Evolutionary conservation across 176 grass and related monocot genomes (phyloP), one percentile per base, ranked within the genome.

Genomic region (Oryza brachyantha): DNA sequence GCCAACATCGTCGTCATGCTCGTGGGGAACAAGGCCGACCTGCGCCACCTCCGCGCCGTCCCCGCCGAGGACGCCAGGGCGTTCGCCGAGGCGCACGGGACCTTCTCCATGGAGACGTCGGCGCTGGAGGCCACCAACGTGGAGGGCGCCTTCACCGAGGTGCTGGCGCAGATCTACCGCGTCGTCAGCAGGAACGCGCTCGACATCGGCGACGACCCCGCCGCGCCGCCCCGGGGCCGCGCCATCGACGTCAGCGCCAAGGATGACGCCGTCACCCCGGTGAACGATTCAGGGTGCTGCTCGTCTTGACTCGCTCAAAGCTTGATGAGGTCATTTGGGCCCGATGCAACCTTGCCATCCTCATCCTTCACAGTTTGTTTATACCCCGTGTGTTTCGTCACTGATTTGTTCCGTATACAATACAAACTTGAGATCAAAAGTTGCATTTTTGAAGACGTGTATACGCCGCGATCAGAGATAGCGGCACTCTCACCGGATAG

Each of bases 1-100:
- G 67, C 89, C 73, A 91, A 85, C 74, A 88, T 91, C 73, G 89
- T 85, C 68, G 86, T 88, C 9, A 92, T 92, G 86, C 86, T 92
- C 13, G 90, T 92, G 17, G 90, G 90, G 24, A 88, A 88, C 82
- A 92, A 92, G 86, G 86, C 90, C 10, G 90, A 92, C 82, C 79
- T 92, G 86, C 86, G 90, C 64, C 90, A 88, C 90, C 90, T 91
- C 3, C 61, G 86, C 28, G 86, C 86, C 46, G 90, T 91, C 16
- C 14, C 78, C 29, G 48, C 85, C 9, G 90, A 91, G 82, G 90
- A 91, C 48, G 79, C 82, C 45, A 70, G 39, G 31, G 78, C 79
- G 35, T 88, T 91, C 79, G 86, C 90, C 4, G 90, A 91, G 86
- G 60, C 29, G 9, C 78, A 91, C 73, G 70, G 40, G 54, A 83